Evolutionary conservation across 352 stramenopile genomes (phyloP).

Genomic region (Globisporangium carolinianum): DNA sequence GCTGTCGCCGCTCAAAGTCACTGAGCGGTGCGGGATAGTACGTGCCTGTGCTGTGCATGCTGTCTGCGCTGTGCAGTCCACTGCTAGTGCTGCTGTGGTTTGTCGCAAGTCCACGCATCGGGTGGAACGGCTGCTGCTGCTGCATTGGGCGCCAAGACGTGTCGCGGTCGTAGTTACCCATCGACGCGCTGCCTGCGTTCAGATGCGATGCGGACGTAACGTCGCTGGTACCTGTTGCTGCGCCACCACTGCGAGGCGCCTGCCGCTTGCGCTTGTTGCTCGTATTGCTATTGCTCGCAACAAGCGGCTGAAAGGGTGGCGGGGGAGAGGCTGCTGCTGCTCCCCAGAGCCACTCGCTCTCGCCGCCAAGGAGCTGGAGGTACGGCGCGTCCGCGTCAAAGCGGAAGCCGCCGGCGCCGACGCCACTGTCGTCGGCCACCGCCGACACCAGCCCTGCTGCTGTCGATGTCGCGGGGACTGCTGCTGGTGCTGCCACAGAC

Average conservation of each 20-base stretch:
- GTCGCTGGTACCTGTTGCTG: not conserved
- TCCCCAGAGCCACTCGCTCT: slow-evolving; percentile 25
- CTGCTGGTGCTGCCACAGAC: slow-evolving; percentile 21
- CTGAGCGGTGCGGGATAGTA: slow-evolving; percentile 8
- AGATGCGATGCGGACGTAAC: not conserved
- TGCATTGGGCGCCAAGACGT: slow-evolving; percentile 43
- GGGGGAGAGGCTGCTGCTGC: not conserved
- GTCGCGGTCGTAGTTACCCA: slow-evolving; percentile 59
- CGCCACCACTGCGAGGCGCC: not conserved
- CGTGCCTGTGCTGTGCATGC: not conserved
- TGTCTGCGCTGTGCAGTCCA: not conserved
- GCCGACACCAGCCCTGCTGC: slow-evolving; percentile 12
- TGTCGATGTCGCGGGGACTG: slow-evolving; percentile 10
- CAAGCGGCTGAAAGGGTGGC: slow-evolving; percentile 5
- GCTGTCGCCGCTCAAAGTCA: slow-evolving; percentile 10
- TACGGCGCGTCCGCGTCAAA: slow-evolving; percentile 12
- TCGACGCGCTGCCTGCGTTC: slow-evolving; percentile 6
- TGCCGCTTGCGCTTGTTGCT: not conserved
- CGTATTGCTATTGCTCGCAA: not conserved
- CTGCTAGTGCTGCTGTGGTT: slow-evolving; percentile 1
- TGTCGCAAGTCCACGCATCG: slow-evolving; percentile 1
- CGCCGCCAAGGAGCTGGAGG: slow-evolving; percentile 9
- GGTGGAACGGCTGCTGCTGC: slow-evolving; percentile 15
- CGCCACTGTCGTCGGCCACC: slow-evolving; percentile 8
- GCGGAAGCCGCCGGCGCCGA: slow-evolving; percentile 10